Evolutionary conservation across 352 stramenopile genomes (phyloP).

Genomic region (Phytophthora palmivora): DNA sequence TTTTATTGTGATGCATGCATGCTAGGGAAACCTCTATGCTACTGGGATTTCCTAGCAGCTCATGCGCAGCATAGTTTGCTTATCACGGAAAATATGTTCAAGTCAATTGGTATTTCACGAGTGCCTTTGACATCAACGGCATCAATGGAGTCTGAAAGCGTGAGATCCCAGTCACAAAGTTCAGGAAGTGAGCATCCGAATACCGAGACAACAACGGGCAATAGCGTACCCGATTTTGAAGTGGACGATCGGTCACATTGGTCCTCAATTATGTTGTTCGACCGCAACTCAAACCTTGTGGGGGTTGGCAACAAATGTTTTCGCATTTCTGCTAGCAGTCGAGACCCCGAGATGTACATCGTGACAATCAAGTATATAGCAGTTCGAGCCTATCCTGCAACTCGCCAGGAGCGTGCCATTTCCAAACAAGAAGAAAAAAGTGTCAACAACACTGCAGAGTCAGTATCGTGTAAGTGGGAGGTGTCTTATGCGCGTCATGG

Average conservation of each 20-base stretch:
- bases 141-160: neutral
- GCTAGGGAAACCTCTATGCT: slow-evolving; percentile 43
- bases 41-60: slow-evolving; percentile 73
- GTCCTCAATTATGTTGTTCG: slow-evolving; percentile 50
- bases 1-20: slow-evolving; percentile 67
- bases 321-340: slow-evolving; percentile 49
- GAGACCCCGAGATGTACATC: slow-evolving; percentile 61
- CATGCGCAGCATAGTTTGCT: slow-evolving; percentile 44
- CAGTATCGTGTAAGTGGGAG: slow-evolving; percentile 28
- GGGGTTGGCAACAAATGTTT: slow-evolving; percentile 59
- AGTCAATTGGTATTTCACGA: slow-evolving; percentile 38
- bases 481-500: slow-evolving; percentile 55
- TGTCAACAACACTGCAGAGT: slow-evolving; percentile 17
- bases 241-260: slow-evolving; percentile 28
- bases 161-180: slow-evolving; percentile 6
- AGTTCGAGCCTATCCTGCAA: slow-evolving; percentile 35
- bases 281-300: slow-evolving; percentile 46
- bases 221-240: slow-evolving; percentile 7
- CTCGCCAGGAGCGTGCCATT: slow-evolving; percentile 37
- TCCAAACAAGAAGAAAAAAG: slow-evolving; percentile 14
- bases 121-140: slow-evolving; percentile 3
- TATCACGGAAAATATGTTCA: slow-evolving; percentile 61
- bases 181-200: slow-evolving; percentile 6
- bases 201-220: slow-evolving; percentile 4
- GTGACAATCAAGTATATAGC: slow-evolving; percentile 45